A percentile compares a stretch with the other conserved stretches of the same genome.
Evolutionary conservation across 805 yeast genomes (phyloP).

Genomic region (Metschnikowia lachancei): DNA sequence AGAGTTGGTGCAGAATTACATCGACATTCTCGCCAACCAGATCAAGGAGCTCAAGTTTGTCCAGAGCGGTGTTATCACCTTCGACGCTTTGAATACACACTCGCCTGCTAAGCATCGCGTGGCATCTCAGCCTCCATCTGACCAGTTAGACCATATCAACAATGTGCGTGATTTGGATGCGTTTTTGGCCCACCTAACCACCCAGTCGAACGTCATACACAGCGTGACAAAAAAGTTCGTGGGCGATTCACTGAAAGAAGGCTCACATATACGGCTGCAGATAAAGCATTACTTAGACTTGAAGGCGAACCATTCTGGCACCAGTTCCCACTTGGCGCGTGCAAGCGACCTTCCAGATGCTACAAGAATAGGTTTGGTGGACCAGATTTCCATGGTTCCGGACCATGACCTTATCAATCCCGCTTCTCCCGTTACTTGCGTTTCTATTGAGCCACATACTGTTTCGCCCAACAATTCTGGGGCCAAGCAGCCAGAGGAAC

Average conservation of each 20-base stretch:
- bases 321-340: background rate
- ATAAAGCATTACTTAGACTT: constrained; percentile 23
- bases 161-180: constrained; percentile 41
- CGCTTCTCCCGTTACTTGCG: background rate
- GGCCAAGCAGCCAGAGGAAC: background rate
- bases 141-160: constrained; percentile 39
- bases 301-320: constrained; percentile 13
- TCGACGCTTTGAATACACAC: constrained; percentile 35
- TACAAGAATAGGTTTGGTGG: background rate
- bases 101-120: constrained; percentile 9
- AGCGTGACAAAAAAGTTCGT: constrained; percentile 35
- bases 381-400: background rate
- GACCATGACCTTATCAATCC: background rate
- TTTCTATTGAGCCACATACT: background rate
- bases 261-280: constrained; percentile 19
- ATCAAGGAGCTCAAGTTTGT: constrained; percentile 43
- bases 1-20: constrained; percentile 41
- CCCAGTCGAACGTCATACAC: constrained; percentile 37
- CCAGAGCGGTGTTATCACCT: constrained; percentile 43
- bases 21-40: constrained; percentile 41
- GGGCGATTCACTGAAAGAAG: constrained; percentile 14
- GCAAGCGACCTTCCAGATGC: background rate
- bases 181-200: constrained; percentile 37
- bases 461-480: background rate
- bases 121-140: constrained; percentile 20